A percentile compares a stretch with the other conserved stretches of the same genome.
These are phyloP conservation scores for Cystobasidiaceae sp. DNA, from an alignment of 1,284 basidiomycete genomes.

Conservation along the genomic window DNA sequence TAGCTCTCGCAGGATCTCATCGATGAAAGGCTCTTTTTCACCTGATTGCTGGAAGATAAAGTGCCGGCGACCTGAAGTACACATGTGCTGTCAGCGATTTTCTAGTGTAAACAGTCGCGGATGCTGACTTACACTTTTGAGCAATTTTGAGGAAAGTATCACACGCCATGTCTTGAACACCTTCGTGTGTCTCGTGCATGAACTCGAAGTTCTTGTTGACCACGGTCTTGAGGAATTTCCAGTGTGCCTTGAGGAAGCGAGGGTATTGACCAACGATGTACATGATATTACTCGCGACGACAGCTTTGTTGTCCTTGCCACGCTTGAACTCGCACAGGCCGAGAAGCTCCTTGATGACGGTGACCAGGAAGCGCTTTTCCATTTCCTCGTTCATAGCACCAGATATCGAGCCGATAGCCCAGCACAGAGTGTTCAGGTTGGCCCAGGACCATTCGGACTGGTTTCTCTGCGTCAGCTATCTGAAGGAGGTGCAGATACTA, in stretches of 20 bases:
- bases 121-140: constrained; percentile 66
- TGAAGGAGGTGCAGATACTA: neutral
- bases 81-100: too few species aligned
- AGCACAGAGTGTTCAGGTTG: constrained; percentile 97
- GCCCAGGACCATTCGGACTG: constrained; percentile 60
- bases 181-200: constrained; percentile 99
- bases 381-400: constrained; percentile 99
- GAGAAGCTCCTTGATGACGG: constrained; percentile 93
- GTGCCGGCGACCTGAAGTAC: constrained; percentile 75
- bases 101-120: too few species aligned
- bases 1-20: constrained; percentile 88
- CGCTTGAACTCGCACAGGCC: constrained; percentile 97
- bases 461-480: too few species aligned
- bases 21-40: constrained; percentile 95
- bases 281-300: constrained; percentile 99
- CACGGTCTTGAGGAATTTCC: constrained; percentile 99
- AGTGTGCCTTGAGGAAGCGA: constrained; percentile 98
- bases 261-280: constrained; percentile 99
- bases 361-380: constrained; percentile 97
- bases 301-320: constrained; percentile 99
- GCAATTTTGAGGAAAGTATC: constrained; percentile 99
- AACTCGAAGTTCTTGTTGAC: constrained; percentile 99
- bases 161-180: constrained; percentile 99
- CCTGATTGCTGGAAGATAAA: constrained; percentile 99
- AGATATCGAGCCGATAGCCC: constrained; percentile 99